A percentile compares a stretch with the other conserved stretches of the same genome.
phyloP scores from a whole-genome alignment of 2,329 filamentous ascomycete genomes.

The Beauveria varroae region DNA sequence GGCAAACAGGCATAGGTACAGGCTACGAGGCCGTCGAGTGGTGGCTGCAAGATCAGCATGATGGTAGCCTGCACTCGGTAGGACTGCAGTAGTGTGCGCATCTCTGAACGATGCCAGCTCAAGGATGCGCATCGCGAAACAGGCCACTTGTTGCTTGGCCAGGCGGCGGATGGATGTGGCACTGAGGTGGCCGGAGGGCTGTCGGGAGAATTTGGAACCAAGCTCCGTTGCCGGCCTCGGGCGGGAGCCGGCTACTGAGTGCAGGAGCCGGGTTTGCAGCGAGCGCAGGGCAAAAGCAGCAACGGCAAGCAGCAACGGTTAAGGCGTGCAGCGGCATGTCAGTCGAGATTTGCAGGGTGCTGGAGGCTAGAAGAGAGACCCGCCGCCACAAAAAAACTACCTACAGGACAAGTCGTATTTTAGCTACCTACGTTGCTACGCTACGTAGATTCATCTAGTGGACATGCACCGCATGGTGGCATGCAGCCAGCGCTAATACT shows the following conservation, averaged over 20 bases:
- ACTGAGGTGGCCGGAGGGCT: background rate
- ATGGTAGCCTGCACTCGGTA: background rate
- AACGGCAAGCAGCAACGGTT: background rate
- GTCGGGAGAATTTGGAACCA: background rate
- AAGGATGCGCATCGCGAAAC: background rate
- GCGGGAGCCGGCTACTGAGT: background rate
- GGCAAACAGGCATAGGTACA: background rate
- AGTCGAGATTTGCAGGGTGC: conserved; percentile 2
- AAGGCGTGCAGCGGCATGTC: background rate
- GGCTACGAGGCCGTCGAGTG: too few species aligned
- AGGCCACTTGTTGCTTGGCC: background rate
- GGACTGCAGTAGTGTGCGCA: background rate
- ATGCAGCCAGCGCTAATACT: too few species aligned
- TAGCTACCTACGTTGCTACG: too few species aligned
- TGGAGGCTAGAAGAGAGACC: background rate
- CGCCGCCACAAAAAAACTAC: background rate
- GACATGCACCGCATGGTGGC: too few species aligned
- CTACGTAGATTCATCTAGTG: background rate
- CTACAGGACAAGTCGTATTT: background rate
- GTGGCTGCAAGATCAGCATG: background rate
- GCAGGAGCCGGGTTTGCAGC: too few species aligned
- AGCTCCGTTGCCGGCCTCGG: conserved; percentile 6
- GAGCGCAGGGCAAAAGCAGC: too few species aligned
- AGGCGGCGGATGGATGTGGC: background rate
- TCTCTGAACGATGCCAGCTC: too few species aligned